Conservation (phyloP, 768 basidiomycete genomes). For the Pulveroboletus sp. region DNA sequence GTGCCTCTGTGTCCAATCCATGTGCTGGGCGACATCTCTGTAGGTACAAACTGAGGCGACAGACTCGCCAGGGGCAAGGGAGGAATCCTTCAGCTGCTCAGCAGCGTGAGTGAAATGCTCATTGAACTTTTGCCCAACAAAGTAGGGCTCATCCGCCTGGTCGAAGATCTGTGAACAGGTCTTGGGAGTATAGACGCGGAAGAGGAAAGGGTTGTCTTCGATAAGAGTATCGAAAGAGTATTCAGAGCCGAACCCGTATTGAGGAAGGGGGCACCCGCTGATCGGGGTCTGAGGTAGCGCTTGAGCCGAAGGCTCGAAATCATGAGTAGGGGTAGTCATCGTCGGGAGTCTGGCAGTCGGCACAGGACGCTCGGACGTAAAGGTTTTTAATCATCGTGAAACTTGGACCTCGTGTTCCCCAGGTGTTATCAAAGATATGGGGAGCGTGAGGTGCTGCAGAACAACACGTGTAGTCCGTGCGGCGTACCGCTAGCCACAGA, state of each 20-base stretch:
- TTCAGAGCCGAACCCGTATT: slow-evolving; percentile 68
- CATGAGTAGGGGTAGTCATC: slow-evolving; percentile 23
- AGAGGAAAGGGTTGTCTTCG: slow-evolving; percentile 67
- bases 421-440: slow-evolving; percentile 26
- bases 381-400: slow-evolving; percentile 28
- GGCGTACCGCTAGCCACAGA: neutral
- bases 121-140: slow-evolving; percentile 65
- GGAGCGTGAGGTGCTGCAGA: slow-evolving; percentile 6
- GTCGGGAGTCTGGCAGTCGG: slow-evolving; percentile 15
- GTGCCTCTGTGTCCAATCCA: slow-evolving; percentile 76
- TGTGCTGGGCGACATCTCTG: slow-evolving; percentile 60
- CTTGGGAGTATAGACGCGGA: slow-evolving; percentile 77
- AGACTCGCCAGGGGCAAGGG: slow-evolving; percentile 31
- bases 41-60: slow-evolving; percentile 40
- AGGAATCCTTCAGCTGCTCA: slow-evolving; percentile 36
- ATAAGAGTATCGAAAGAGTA: slow-evolving; percentile 59
- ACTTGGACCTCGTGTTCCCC: slow-evolving; percentile 28
- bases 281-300: slow-evolving; percentile 20
- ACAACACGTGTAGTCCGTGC: slow-evolving; percentile 27
- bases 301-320: slow-evolving; percentile 13
- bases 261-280: slow-evolving; percentile 44
- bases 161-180: slow-evolving; percentile 51
- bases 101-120: slow-evolving; percentile 34
- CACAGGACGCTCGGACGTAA: slow-evolving; percentile 2
- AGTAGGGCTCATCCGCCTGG: slow-evolving; percentile 52